Evolutionary conservation across 1,284 basidiomycete genomes (phyloP).

Genomic region (Taiwanofungus camphoratus): DNA sequence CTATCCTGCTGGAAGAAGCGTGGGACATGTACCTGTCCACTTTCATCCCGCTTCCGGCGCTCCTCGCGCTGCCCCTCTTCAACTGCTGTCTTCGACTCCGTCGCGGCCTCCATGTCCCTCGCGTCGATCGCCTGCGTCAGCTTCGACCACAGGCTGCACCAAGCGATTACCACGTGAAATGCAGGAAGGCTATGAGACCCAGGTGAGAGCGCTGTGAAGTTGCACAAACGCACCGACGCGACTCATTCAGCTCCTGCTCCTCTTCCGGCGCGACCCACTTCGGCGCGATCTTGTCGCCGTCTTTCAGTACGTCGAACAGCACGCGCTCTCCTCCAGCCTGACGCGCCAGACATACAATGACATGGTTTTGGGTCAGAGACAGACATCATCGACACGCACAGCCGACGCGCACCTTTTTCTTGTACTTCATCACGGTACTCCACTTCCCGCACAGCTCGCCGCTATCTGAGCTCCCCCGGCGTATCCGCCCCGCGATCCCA

Average conservation of each 20-base stretch:
- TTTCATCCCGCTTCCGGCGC: slow-evolving; percentile 75
- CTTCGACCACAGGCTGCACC: slow-evolving; percentile 71
- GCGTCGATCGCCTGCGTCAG: slow-evolving; percentile 84
- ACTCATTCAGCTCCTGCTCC: slow-evolving; percentile 90
- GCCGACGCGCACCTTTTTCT: slow-evolving; percentile 52
- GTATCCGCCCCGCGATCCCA: slow-evolving; percentile 78
- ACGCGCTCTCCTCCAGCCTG: slow-evolving; percentile 68
- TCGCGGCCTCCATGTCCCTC: slow-evolving; percentile 93
- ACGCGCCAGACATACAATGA: too few species aligned
- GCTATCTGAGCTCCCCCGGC: slow-evolving; percentile 57
- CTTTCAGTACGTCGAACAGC: slow-evolving; percentile 80
- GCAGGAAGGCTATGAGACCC: not conserved
- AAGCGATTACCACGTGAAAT: not conserved
- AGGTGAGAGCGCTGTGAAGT: too few species aligned
- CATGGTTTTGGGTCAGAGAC: too few species aligned
- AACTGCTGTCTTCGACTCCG: slow-evolving; percentile 83
- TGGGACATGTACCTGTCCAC: slow-evolving; percentile 58
- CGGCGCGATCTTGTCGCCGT: slow-evolving; percentile 68
- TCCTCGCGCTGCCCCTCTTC: slow-evolving; percentile 90
- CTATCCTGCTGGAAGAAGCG: slow-evolving; percentile 75
- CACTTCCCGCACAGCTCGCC: slow-evolving; percentile 91
- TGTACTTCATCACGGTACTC: slow-evolving; percentile 90
- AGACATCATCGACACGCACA: not conserved
- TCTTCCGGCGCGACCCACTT: slow-evolving; percentile 83
- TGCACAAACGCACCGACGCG: slow-evolving; percentile 53